phyloP scores from a whole-genome alignment of 208 protist species.

The Porcisia hertigi region DNA sequence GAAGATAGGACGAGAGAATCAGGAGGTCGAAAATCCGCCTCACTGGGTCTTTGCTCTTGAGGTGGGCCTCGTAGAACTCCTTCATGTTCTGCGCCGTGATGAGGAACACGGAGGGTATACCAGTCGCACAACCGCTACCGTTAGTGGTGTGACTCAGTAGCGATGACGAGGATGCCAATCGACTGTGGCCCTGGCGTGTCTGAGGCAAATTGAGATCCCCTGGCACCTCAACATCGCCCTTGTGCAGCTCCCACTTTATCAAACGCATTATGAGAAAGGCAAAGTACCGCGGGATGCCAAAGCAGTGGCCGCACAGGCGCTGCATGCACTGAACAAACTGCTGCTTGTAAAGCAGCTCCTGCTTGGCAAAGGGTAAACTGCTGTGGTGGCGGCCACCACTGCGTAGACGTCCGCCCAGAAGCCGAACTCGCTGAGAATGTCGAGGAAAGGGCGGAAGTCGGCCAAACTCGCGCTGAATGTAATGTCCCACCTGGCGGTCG shows the following conservation, averaged over 20 bases:
- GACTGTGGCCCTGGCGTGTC: slow-evolving; percentile 14
- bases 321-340: slow-evolving; percentile 67
- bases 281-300: slow-evolving; percentile 87
- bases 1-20: slow-evolving; percentile 53
- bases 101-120: slow-evolving; percentile 19
- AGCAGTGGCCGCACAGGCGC: slow-evolving; percentile 75
- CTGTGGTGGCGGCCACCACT: slow-evolving; percentile 14
- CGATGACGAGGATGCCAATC: slow-evolving; percentile 29
- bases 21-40: slow-evolving; percentile 85
- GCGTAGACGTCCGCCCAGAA: slow-evolving; percentile 37
- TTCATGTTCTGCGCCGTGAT: slow-evolving; percentile 67
- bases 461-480: slow-evolving; percentile 76
- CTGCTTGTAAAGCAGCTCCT: slow-evolving; percentile 62
- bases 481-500: slow-evolving; percentile 54
- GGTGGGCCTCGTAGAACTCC: slow-evolving; percentile 77
- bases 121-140: slow-evolving; percentile 6
- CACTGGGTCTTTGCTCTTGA: slow-evolving; percentile 65
- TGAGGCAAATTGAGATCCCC: slow-evolving; percentile 4
- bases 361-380: slow-evolving; percentile 44
- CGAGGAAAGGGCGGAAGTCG: slow-evolving; percentile 54
- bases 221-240: not conserved
- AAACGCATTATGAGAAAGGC: slow-evolving; percentile 68
- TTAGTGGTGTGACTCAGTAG: slow-evolving; percentile 26
- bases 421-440: slow-evolving; percentile 39
- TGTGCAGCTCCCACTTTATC: slow-evolving; percentile 43